Percentiles rank a stretch among this genome's conserved stretches.
These are phyloP conservation scores for Handroanthus guayacan DNA, from an alignment of 257 asterid species.

Conservation along the genomic window DNA sequence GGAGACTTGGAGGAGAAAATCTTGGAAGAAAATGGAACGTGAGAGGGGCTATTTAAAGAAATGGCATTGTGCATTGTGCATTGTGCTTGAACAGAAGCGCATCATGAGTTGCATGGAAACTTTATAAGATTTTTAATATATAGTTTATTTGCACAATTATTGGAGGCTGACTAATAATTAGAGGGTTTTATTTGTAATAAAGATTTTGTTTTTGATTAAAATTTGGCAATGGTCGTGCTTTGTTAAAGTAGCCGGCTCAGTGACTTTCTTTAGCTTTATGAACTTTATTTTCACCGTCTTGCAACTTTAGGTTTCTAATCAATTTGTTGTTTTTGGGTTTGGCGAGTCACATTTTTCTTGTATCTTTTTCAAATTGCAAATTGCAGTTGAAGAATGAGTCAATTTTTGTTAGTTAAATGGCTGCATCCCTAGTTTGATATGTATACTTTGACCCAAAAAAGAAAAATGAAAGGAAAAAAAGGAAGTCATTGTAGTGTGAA, in stretches of 20 bases:
- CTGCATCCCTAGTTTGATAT: conserved; percentile 21
- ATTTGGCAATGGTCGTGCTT: neutral
- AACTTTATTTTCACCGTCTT: conserved; percentile 43
- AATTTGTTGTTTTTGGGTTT: conserved; percentile 8
- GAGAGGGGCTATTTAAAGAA: conserved; percentile 50
- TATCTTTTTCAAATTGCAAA: conserved; percentile 19
- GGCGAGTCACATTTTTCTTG: neutral
- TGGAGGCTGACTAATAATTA: conserved; percentile 25
- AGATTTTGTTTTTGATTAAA: neutral
- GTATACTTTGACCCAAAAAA: conserved; percentile 9
- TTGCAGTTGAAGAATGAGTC: conserved; percentile 28
- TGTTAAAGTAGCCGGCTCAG: conserved; percentile 28
- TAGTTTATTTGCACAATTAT: conserved; percentile 43
- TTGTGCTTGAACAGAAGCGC: conserved; percentile 34
- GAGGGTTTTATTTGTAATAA: neutral
- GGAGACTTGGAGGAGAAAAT: conserved; percentile 4
- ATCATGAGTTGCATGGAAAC: conserved; percentile 40
- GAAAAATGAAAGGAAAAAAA: too few species aligned
- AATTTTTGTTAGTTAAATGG: conserved; percentile 7
- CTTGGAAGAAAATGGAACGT: neutral
- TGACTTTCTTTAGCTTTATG: conserved; percentile 27
- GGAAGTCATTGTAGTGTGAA: neutral
- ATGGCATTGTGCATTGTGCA: conserved; percentile 50
- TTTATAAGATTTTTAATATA: conserved; percentile 17
- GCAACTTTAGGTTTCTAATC: conserved; percentile 23